Evolutionary conservation across 768 basidiomycete genomes (phyloP).

Genomic region (Galerina marginata): DNA sequence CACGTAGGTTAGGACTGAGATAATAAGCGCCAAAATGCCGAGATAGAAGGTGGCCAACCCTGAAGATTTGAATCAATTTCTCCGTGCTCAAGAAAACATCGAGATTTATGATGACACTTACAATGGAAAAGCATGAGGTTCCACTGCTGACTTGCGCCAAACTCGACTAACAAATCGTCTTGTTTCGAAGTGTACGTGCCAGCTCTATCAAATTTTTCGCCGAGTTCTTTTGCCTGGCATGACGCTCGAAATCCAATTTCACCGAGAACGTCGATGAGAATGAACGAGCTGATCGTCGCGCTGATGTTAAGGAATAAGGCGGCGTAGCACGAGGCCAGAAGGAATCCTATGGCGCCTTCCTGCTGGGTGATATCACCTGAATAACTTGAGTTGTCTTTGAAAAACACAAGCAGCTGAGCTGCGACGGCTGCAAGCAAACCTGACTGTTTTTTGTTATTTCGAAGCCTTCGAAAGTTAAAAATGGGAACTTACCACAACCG

Average conservation of each 20-base stretch:
- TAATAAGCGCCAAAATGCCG: background rate
- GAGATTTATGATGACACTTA: too few species aligned
- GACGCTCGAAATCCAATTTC: constrained; percentile 10
- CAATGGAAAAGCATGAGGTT: too few species aligned
- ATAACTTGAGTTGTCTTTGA: constrained; percentile 3
- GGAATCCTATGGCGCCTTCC: constrained; percentile 6
- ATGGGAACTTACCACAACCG: constrained; percentile 17
- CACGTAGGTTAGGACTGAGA: background rate
- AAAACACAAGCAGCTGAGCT: too few species aligned
- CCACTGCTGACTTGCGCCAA: too few species aligned
- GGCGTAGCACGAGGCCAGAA: constrained; percentile 13
- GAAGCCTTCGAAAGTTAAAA: too few species aligned
- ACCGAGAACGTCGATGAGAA: constrained; percentile 25
- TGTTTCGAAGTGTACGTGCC: too few species aligned
- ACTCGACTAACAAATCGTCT: too few species aligned
- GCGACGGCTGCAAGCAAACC: constrained; percentile 2
- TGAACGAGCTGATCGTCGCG: constrained; percentile 26
- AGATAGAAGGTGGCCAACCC: background rate
- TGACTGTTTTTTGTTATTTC: constrained; percentile 8
- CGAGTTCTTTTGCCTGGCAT: too few species aligned
- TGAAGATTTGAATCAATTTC: too few species aligned
- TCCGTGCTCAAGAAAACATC: too few species aligned
- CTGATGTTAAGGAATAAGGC: constrained; percentile 25
- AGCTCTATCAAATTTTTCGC: too few species aligned
- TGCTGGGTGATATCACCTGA: background rate